Base-by-base conservation (phyloP, 192 early-diverging fungal genomes). In the Entomortierella lignicola region DNA sequence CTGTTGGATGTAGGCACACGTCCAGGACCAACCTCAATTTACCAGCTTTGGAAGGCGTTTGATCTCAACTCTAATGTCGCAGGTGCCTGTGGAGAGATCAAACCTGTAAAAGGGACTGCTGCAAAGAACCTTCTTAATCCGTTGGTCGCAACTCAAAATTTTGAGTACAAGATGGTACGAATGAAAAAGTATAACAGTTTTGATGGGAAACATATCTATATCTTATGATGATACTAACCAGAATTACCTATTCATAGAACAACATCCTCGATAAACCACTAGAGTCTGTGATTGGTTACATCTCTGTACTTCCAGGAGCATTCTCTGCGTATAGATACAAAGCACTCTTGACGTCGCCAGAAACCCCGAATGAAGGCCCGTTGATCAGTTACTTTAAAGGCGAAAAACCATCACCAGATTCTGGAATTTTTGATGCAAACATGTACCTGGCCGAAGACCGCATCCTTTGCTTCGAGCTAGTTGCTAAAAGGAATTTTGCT, bases 41-140 rank as follows among this genome's bases (percentile, higher is more conserved):
- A 94, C 58, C 81, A 89, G 31, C 82, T 95, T n/a, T 95, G 94
- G 94, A 92, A 91, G 62, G 88, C 85, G 5, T 95, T 95, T 80
- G 89, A 95, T 74, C 72, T 80, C 34, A 88, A 93, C 80, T 84
- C 85, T 13, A 83, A 89, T 25, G 89, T 94, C 43, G 94, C 86
- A 20, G 94, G 94, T 47, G 92, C 94, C 23, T 95, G 94, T 83
- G 94, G 94, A 54, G 94, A 95, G 80, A 95, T 95, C 70, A 82
- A 85, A 30, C 90, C 87, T n/a, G 84, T 72, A 86, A 83, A 69
- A 18, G 82, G 63, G 58, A 74, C 81, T 41, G 81, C 51, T 26
- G 83, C 93, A 65, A 82, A 88, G 29, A 90, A 90, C 62, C 62
- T 92, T 4, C 67, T 92, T 13, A 94, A 91, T 47, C 92, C 92